These are phyloP conservation scores for Ophiostoma piceae DNA, from an alignment of 2,329 filamentous ascomycete genomes.

Conservation along the genomic window DNA sequence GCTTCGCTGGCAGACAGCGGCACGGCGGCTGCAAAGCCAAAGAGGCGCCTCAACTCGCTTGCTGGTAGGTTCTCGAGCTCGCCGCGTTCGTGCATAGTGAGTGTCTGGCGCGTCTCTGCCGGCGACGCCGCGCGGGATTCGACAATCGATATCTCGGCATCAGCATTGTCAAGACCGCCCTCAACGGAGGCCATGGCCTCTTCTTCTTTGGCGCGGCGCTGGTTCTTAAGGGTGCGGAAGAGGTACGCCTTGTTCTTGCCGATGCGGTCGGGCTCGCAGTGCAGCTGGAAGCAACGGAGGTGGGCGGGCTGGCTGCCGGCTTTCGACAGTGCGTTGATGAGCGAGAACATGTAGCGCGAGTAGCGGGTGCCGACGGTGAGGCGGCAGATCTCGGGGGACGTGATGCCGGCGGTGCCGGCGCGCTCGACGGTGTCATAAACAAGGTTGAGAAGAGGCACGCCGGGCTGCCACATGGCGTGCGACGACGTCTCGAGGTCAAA, in stretches of 20 bases:
- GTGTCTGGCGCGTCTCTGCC: background rate
- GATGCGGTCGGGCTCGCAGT: conserved; percentile 36
- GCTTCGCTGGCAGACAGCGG: background rate
- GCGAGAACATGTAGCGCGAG: conserved; percentile 35
- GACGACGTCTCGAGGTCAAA: background rate
- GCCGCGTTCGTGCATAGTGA: background rate
- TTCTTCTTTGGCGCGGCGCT: background rate
- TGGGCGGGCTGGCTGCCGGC: conserved; percentile 38
- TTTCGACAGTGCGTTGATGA: conserved; percentile 33
- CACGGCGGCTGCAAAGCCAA: conserved; percentile 1
- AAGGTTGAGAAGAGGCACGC: conserved; percentile 31
- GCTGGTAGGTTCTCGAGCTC: background rate
- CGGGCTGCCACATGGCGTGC: background rate
- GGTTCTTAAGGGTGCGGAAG: conserved; percentile 30
- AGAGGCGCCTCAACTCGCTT: background rate
- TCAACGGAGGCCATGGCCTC: background rate
- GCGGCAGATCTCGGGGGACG: conserved; percentile 36
- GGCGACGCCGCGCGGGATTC: background rate
- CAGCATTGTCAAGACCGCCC: background rate
- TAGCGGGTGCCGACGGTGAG: conserved; percentile 37
- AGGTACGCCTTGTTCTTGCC: conserved; percentile 42
- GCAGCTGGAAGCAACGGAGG: conserved; percentile 38
- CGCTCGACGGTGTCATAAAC: conserved; percentile 36
- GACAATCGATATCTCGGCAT: background rate
- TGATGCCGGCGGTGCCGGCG: conserved; percentile 34